Conservation (phyloP, 768 basidiomycete genomes). For the Baorangia bicolor region DNA sequence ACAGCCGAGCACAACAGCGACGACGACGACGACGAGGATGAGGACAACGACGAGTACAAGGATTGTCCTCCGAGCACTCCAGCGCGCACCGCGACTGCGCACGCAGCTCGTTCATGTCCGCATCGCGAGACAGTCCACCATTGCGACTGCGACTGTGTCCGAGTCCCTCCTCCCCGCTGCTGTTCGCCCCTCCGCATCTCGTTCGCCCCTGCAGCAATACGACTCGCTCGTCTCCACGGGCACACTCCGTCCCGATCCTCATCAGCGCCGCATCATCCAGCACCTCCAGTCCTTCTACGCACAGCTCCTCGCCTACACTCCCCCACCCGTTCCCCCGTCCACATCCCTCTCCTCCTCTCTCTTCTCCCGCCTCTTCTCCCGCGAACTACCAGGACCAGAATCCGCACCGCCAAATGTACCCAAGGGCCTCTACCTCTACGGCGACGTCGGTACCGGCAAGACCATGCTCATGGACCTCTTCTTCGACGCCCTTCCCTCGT, state of each 20-base stretch:
- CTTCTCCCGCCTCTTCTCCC: constrained; percentile 32
- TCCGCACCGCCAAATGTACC: constrained; percentile 56
- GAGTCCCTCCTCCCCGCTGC: neutral
- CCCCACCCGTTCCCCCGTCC: constrained; percentile 52
- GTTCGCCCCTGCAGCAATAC: constrained; percentile 39
- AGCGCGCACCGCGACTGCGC: neutral
- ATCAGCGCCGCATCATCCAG: constrained; percentile 83
- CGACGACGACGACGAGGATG: constrained; percentile 7
- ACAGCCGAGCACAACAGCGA: neutral
- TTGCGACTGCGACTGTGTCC: neutral
- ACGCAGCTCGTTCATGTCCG: neutral
- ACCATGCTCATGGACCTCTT: constrained; percentile 99
- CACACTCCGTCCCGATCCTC: constrained; percentile 68
- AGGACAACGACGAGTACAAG: constrained; percentile 2
- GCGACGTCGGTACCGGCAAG: constrained; percentile 97
- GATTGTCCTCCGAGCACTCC: neutral
- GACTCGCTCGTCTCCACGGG: constrained; percentile 49
- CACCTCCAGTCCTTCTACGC: constrained; percentile 81
- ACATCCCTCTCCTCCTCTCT: constrained; percentile 29
- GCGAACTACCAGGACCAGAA: constrained; percentile 17
- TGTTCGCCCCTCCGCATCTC: neutral
- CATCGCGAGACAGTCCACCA: constrained; percentile 15
- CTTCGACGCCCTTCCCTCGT: constrained; percentile 74
- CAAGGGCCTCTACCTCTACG: constrained; percentile 91
- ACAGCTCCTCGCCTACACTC: constrained; percentile 65